Evolutionary conservation across 73 alveolate species (phyloP), one percentile per base, ranked within the genome.

Genomic region (Blepharisma japonicum): DNA sequence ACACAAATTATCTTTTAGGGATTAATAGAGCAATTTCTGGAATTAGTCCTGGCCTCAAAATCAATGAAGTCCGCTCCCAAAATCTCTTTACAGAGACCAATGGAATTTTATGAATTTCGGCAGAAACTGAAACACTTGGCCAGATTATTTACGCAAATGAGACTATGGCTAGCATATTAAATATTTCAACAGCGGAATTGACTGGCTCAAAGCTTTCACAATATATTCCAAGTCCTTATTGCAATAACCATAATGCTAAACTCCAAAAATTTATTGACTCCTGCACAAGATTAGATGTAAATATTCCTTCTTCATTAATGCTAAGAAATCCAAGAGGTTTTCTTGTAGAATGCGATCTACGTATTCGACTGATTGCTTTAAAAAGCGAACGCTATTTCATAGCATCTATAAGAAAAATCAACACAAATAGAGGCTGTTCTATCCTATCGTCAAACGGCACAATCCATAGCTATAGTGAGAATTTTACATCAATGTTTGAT

Each of bases 21-120:
- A 32, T 1, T 32, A 3, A 32, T 32, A 32, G 42, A 32, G 0
- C 42, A 32, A 32, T 32, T 32, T 32, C 42, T 32, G 42, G 42
- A 3, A 32, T 32, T 32, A 32, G 42, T 32, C 42, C 42, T 3
- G 42, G 42, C 42, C 42, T 32, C 42, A 32, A 32, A 32, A 32
- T 61, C 23, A 14, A 39, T 14, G 42, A 32, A 32, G 42, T 32
- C 3, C 42, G 42, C 42, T 61, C 42, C 42, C 42, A 32, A 32
- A 32, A 32, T 32, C 42, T 32, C 42, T 32, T 32, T 32, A 32
- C 42, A 32, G 74, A 61, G 23, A 4, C 14, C 38, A 61, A 61
- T 61, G 74, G 74, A n/a, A 25, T 61, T 61, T 61, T 61, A 25
- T 25, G 14, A 25, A 25, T 61, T 61, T 61, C 74, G 0, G 74